phyloP scores from a whole-genome alignment of 2,329 filamentous ascomycete species.

The Talaromyces amestolkiae region DNA sequence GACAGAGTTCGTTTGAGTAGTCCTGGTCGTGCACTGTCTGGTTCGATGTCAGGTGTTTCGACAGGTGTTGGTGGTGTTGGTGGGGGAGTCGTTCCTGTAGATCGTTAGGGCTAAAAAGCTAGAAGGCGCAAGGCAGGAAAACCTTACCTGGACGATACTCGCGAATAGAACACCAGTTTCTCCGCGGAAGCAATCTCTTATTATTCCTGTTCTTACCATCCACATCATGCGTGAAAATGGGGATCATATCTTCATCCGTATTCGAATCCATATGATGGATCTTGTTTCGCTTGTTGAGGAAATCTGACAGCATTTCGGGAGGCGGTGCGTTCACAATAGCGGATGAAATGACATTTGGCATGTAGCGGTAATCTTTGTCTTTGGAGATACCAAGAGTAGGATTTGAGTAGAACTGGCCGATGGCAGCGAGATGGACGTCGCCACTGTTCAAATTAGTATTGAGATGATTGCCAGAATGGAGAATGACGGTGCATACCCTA shows the following conservation, averaged over 20 bases:
- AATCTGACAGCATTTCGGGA: conserved; percentile 81
- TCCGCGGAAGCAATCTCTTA: conserved; percentile 78
- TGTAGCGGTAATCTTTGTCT: conserved; percentile 90
- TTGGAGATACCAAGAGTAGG: conserved; percentile 78
- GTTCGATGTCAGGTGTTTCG: conserved; percentile 42
- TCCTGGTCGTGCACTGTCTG: conserved; percentile 30
- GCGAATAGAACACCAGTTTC: conserved; percentile 94
- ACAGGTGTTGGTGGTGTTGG: conserved; percentile 58
- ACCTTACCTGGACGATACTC: conserved; percentile 70
- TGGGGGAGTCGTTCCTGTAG: conserved; percentile 69
- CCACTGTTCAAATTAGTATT: conserved; percentile 55
- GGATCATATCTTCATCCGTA: conserved; percentile 94
- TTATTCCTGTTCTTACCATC: conserved; percentile 90
- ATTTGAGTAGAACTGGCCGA: conserved; percentile 94
- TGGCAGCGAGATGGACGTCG: conserved; percentile 87
- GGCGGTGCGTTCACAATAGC: conserved; percentile 92
- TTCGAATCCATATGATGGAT: conserved; percentile 63
- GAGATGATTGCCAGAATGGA: neutral
- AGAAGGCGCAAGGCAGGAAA: too few species aligned
- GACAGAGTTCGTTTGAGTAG: conserved; percentile 60
- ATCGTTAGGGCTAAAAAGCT: conserved; percentile 32
- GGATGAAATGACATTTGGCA: conserved; percentile 92
- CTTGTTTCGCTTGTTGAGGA: conserved; percentile 90
- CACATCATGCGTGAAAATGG: conserved; percentile 84
- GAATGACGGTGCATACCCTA: conserved; percentile 54